phyloP scores from a whole-genome alignment of 805 yeast genomes.

The Candida parachauliodes region DNA sequence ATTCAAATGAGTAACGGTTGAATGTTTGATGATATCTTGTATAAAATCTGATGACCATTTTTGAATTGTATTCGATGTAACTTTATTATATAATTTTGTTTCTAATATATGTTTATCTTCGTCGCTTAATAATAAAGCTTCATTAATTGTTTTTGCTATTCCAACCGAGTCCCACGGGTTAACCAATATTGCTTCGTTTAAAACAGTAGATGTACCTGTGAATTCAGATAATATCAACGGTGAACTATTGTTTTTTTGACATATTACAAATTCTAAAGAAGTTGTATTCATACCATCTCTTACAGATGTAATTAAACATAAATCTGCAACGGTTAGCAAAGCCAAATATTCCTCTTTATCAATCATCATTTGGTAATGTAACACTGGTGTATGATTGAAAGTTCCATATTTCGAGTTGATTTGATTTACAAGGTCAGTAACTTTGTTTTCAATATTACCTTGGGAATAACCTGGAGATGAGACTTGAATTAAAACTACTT shows the following conservation, averaged over 20 bases:
- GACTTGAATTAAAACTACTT: constrained; percentile 87
- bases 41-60: constrained; percentile 72
- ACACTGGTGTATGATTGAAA: constrained; percentile 80
- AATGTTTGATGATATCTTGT: constrained; percentile 42
- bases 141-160: constrained; percentile 78
- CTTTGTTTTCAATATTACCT: constrained; percentile 72
- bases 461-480: constrained; percentile 71
- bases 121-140: constrained; percentile 54
- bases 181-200: constrained; percentile 72
- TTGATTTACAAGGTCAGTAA: constrained; percentile 72
- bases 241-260: constrained; percentile 68
- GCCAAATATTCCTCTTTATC: constrained; percentile 89
- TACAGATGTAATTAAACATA: constrained; percentile 83
- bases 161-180: constrained; percentile 98
- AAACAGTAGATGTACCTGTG: constrained; percentile 77
- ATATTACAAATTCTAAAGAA: constrained; percentile 84
- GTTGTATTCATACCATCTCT: constrained; percentile 98
- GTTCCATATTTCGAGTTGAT: constrained; percentile 86
- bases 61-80: constrained; percentile 69
- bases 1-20: constrained; percentile 36
- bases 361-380: constrained; percentile 87
- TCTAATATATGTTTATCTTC: constrained; percentile 47
- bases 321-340: constrained; percentile 80
- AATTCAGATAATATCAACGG: constrained; percentile 91
- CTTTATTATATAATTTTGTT: constrained; percentile 55